Evolutionary conservation across 768 basidiomycete species (phyloP), one percentile per base, ranked within the genome.

Genomic region (Guyanaporus albipodus): DNA sequence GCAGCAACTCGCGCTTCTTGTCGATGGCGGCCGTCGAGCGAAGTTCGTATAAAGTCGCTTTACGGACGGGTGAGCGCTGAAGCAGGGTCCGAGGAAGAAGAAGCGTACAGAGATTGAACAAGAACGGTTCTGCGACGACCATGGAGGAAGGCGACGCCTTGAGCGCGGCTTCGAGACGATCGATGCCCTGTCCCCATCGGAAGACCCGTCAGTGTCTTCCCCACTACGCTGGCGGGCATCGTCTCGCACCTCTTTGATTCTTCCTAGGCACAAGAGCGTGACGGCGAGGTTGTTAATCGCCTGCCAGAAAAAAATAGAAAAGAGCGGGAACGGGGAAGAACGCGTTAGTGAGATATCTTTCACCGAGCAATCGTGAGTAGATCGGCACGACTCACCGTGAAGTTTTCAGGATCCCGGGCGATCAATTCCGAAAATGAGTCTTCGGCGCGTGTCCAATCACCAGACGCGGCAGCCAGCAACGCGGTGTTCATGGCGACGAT

Each of bases 11-110:
- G 34, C 81, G 79, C 63, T 91, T 92, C 66, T 85, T 89, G 49
- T 87, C 83, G 44, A 79, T 73, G 3, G 85, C 83, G 1, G 78
- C 77, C 1, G 80, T 73, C 3, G 88, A 87, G 22, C 82, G 82
- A 38, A 92, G 76, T 59, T 92, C 89, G 55, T 91, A 91, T 22
- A 92, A 66, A 1, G 90, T 91, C 2, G 89, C 89, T 39, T n/a
- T 15, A 32, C n/a, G 40, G 4, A 18, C 34, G 19, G 18, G n/a
- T 32, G 15, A 42, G 36, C 15, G 11, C 17, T 9, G 14, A 22
- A 18, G 11, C 11, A 19, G 9, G 1, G 14, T 15, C 8, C n/a
- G 28, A 10, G 32, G 10, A 22, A 28, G 32, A 5, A 6, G 4
- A 19, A 24, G 68, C 83, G 49, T 61, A 90, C 90, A 86, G 7